phyloP scores from a whole-genome alignment of 148 eudicot genomes.

The Spergularia marina region DNA sequence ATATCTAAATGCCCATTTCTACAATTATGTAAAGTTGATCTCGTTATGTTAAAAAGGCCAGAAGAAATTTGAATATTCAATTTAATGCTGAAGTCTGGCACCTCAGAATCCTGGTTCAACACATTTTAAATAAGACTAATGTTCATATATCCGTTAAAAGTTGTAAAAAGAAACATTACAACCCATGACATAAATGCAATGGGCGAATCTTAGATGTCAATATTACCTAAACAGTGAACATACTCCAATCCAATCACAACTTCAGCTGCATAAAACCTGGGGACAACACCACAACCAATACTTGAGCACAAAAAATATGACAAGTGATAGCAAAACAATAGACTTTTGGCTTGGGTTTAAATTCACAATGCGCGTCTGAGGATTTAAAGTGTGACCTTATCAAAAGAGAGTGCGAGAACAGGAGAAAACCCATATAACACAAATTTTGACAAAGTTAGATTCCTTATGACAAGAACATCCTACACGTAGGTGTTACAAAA shows the following conservation, averaged over 20 bases:
- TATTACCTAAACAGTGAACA: conserved; percentile 95
- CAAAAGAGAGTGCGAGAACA: too few relatives aligned
- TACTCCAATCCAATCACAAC: conserved; percentile 92
- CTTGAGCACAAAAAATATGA: conserved; percentile 3
- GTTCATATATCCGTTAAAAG: background rate
- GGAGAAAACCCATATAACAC: too few relatives aligned
- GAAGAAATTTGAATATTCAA: too few relatives aligned
- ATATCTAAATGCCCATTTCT: background rate
- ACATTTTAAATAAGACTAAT: too few relatives aligned
- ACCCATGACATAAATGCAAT: conserved; percentile 1
- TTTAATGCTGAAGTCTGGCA: too few relatives aligned
- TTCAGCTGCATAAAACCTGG: conserved; percentile 97
- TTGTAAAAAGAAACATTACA: background rate
- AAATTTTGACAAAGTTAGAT: too few relatives aligned
- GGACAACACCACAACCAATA: conserved; percentile 24
- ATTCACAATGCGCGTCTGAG: background rate
- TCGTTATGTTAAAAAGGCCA: too few relatives aligned
- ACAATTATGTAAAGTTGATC: background rate
- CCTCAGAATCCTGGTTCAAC: too few relatives aligned
- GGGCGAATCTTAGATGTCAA: background rate
- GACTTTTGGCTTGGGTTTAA: background rate
- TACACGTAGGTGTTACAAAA: background rate
- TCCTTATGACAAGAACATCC: too few relatives aligned
- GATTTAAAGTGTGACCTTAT: too few relatives aligned
- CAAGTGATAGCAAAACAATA: background rate